Base-by-base conservation (phyloP, 164 flowering plant genomes). In the Nelumbo lutea region DNA sequence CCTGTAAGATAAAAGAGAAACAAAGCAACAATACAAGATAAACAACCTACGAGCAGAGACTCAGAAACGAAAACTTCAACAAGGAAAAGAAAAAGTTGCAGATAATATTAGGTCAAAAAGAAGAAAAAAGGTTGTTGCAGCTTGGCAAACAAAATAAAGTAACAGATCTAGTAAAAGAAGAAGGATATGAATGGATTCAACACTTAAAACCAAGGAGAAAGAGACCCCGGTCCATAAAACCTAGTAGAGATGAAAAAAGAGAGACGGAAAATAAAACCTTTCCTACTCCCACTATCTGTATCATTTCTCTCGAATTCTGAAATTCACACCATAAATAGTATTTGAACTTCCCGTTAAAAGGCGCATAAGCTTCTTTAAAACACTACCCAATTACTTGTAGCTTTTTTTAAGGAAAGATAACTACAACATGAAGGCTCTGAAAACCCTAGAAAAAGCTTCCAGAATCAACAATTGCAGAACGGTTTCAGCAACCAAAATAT, bases 381-480 rank as follows among this genome's bases (percentile, higher is more conserved):
- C 43, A 50, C 15, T 8, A 59, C 65, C 65, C 40, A 11, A 11
- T 10, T 63, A 50, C 13, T 41, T 42, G 61, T 56, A 69, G 27
- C 27, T 48, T 75, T 67, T 53, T 41, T 44, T 66, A 60, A 40
- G 47, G 65, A 68, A 68, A 59, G 13, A 74, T 9, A 50, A 14
- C 11, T 8, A 58, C 63, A 62, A 44, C 9, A 62, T 27, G 38
- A 14, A 39, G 50, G 43, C 51, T 9, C 40, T 42, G 57, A 40
- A 42, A 40, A 56, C 8, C 40, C 45, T 42, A 59, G 9, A 67
- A 66, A 72, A 66, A 72, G 68, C 65, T 50, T 68, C 56, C 50
- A 58, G 45, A 67, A 62, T 65, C n/a, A 62, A 48, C 55, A 48
- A 65, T 51, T 60, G 48, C 58, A 69, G 66, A 69, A 69, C 58